Conservation (phyloP, 768 basidiomycete species). For the Amyloporia xantha region DNA sequence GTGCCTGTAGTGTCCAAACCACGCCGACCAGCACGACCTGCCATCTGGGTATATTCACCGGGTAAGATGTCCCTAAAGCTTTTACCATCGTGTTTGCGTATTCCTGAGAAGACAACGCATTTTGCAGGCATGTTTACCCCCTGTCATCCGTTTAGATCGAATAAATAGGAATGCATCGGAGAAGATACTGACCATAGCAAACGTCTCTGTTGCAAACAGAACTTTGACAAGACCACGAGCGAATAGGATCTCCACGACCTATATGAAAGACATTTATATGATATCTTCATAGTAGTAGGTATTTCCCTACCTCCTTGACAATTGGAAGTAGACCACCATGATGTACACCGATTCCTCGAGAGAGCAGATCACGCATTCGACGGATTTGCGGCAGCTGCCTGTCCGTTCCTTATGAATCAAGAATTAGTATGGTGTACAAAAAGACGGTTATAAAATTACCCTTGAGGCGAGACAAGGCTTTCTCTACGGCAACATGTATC, state of each 20-base stretch:
- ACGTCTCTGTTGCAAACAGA: conserved; percentile 97
- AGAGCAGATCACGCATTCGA: conserved; percentile 82
- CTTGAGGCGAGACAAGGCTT: conserved; percentile 85
- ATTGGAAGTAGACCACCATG: conserved; percentile 95
- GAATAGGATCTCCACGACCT: conserved; percentile 96
- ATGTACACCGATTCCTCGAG: conserved; percentile 93
- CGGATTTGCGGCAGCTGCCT: conserved; percentile 89
- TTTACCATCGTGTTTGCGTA: conserved; percentile 91
- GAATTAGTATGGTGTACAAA: conserved; percentile 1
- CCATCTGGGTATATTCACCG: conserved; percentile 98
- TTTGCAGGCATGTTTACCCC: conserved; percentile 99
- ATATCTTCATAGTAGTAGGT: too few species aligned
- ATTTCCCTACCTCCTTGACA: conserved; percentile 91
- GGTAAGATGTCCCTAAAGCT: conserved; percentile 86
- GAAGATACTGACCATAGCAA: conserved; percentile 78
- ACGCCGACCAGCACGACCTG: conserved; percentile 93
- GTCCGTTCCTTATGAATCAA: conserved; percentile 63
- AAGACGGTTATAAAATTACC: conserved; percentile 38
- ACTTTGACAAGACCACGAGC: conserved; percentile 94
- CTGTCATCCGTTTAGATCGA: conserved; percentile 35
- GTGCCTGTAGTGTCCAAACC: conserved; percentile 94
- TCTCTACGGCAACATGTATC: conserved; percentile 90
- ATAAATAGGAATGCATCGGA: neutral
- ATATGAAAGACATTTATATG: too few species aligned
- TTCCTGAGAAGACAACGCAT: conserved; percentile 94